Evolutionary conservation across 2,329 filamentous ascomycete species (phyloP).

Genomic region (Fusarium sp.): DNA sequence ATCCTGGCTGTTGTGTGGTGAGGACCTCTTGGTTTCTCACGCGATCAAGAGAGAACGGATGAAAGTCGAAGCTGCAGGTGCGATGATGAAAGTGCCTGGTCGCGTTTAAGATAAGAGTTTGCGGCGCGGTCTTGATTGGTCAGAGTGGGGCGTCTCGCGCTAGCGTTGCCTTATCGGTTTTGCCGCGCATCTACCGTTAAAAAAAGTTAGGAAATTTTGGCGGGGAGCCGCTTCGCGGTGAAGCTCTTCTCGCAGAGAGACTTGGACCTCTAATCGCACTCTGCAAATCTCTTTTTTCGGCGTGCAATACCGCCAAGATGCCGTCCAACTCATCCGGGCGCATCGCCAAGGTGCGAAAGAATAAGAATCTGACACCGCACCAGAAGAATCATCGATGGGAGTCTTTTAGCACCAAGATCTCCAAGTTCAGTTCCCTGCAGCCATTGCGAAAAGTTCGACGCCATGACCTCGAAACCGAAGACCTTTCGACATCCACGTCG

Average conservation of each 20-base stretch:
- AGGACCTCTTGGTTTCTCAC: constrained; percentile 6
- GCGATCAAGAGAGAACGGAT: constrained; percentile 12
- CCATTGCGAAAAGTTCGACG: constrained; percentile 90
- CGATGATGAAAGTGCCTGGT: constrained; percentile 35
- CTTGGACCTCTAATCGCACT: constrained; percentile 33
- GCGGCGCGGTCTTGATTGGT: constrained; percentile 50
- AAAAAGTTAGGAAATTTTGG: constrained; percentile 50
- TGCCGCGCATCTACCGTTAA: constrained; percentile 48
- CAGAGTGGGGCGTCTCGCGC: constrained; percentile 7
- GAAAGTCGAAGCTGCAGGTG: constrained; percentile 19
- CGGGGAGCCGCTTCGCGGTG: constrained; percentile 41
- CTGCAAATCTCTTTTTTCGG: constrained; percentile 39
- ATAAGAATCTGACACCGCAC: constrained; percentile 77
- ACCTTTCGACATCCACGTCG: constrained; percentile 81
- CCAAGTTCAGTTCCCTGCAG: constrained; percentile 89
- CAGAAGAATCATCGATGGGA: constrained; percentile 91
- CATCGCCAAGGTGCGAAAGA: constrained; percentile 76
- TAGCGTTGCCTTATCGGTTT: constrained; percentile 50
- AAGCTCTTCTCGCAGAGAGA: constrained; percentile 38
- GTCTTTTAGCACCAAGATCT: constrained; percentile 89
- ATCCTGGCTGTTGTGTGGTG: constrained; percentile 46
- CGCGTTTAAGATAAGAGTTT: constrained; percentile 48
- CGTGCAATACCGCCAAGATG: constrained; percentile 61
- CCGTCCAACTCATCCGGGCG: constrained; percentile 72
- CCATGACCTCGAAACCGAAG: constrained; percentile 83